Conservation (phyloP, 805 yeast species). For the Hanseniaspora occidentalis region DNA sequence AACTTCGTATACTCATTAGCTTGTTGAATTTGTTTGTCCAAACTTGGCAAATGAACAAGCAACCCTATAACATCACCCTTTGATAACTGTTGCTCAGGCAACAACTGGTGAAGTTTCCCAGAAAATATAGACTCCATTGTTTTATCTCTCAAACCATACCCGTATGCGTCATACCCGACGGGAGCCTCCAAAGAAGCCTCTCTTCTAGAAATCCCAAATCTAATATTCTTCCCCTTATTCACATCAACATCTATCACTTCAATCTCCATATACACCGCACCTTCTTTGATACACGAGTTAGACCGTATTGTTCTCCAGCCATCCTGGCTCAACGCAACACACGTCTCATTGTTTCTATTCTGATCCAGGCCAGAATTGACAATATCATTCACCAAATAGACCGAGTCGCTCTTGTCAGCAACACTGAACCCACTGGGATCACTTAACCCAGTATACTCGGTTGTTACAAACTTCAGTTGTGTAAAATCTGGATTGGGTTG, state of each 20-base stretch:
- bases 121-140: constrained; percentile 62
- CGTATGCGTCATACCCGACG: constrained; percentile 84
- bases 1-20: constrained; percentile 25
- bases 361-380: neutral
- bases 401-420: constrained; percentile 2
- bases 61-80: constrained; percentile 81
- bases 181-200: constrained; percentile 92
- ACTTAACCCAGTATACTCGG: constrained; percentile 44
- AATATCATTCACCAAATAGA: constrained; percentile 1
- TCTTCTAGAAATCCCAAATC: constrained; percentile 73
- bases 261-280: constrained; percentile 39
- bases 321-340: neutral
- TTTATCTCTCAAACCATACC: constrained; percentile 79
- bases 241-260: constrained; percentile 8
- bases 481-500: constrained; percentile 51
- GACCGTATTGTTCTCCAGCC: constrained; percentile 6
- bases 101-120: constrained; percentile 29
- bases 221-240: constrained; percentile 40
- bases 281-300: constrained; percentile 18
- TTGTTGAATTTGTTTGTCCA: constrained; percentile 31
- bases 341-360: constrained; percentile 1
- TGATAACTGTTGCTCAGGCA: constrained; percentile 27
- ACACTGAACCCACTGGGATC: constrained; percentile 1
- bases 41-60: constrained; percentile 52
- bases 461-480: constrained; percentile 50